Conservation (phyloP, 2,329 filamentous ascomycete genomes). For the Zymoseptoria brevis region DNA sequence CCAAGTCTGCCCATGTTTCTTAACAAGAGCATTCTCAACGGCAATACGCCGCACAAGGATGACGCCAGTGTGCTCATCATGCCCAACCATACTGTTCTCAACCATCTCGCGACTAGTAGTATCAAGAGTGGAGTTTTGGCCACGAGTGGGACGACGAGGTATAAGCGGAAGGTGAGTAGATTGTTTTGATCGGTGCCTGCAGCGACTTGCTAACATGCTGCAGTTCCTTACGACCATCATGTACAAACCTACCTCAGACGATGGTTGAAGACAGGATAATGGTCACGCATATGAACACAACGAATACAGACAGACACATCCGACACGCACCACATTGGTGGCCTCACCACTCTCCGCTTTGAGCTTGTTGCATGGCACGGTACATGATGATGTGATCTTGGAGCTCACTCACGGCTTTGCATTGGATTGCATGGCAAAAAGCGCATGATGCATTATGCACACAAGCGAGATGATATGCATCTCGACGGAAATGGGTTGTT, state of each 20-base stretch:
- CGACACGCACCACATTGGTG: neutral
- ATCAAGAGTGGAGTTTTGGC: conserved; percentile 95
- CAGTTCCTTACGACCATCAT: conserved; percentile 97
- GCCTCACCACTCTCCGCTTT: neutral
- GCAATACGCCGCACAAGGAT: conserved; percentile 85
- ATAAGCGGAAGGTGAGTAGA: conserved; percentile 84
- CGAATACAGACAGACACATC: neutral
- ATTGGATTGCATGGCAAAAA: neutral
- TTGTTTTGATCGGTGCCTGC: no score
- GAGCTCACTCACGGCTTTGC: neutral
- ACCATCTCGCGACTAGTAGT: conserved; percentile 93
- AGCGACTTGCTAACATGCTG: neutral
- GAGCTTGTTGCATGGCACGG: neutral
- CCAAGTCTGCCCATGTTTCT: conserved; percentile 84
- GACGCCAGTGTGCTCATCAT: conserved; percentile 95
- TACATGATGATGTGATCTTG: neutral
- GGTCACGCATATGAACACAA: neutral
- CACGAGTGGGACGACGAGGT: conserved; percentile 93
- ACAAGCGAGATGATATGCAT: neutral
- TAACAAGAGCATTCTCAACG: conserved; percentile 89
- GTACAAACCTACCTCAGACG: conserved; percentile 73
- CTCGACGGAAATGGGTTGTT: neutral
- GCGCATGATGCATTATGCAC: neutral
- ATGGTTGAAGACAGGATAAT: conserved; percentile 18
- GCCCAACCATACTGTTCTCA: conserved; percentile 94